Evolutionary conservation across 1,284 basidiomycete species (phyloP).

Genomic region (Salmacisia buchloeana): DNA sequence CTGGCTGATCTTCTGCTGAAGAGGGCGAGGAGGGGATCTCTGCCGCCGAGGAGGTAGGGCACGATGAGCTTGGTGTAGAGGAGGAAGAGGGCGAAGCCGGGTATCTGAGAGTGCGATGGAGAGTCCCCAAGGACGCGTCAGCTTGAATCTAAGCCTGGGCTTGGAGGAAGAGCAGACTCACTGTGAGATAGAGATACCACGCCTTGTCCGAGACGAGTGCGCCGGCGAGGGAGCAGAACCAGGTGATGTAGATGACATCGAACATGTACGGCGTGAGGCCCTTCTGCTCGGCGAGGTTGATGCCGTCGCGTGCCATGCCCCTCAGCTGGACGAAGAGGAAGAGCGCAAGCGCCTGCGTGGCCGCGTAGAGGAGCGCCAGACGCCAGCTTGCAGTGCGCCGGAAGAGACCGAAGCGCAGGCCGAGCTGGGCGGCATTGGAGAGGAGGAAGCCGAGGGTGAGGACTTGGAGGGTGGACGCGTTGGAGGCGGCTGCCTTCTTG

Average conservation of each 20-base stretch:
- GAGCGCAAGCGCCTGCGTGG: conserved; percentile 42
- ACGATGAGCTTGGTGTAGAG: conserved; percentile 38
- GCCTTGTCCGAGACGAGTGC: conserved; percentile 40
- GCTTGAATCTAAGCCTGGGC: too few relatives aligned
- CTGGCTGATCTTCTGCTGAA: too few relatives aligned
- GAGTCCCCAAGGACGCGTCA: too few relatives aligned
- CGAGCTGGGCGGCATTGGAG: conserved; percentile 37
- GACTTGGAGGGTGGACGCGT: conserved; percentile 29
- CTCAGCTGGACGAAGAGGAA: conserved; percentile 37
- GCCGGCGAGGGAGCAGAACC: conserved; percentile 48
- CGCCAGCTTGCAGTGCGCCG: conserved; percentile 13
- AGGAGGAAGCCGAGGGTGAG: conserved; percentile 40
- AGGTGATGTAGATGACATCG: conserved; percentile 51
- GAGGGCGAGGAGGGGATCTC: conserved; percentile 24
- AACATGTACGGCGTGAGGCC: conserved; percentile 52
- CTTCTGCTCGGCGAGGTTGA: conserved; percentile 37
- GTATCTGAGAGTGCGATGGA: too few relatives aligned
- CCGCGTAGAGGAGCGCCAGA: conserved; percentile 26
- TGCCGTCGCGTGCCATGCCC: conserved; percentile 45
- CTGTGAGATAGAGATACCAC: conserved; percentile 47
- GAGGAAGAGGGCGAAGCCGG: conserved; percentile 45
- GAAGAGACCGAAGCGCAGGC: conserved; percentile 31
- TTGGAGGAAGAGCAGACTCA: conserved; percentile 20
- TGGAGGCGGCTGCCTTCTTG: conserved; percentile 12
- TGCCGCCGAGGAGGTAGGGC: conserved; percentile 39